phyloP scores from a whole-genome alignment of 495 filamentous ascomycete species.

The Penicillium mononematosum region DNA sequence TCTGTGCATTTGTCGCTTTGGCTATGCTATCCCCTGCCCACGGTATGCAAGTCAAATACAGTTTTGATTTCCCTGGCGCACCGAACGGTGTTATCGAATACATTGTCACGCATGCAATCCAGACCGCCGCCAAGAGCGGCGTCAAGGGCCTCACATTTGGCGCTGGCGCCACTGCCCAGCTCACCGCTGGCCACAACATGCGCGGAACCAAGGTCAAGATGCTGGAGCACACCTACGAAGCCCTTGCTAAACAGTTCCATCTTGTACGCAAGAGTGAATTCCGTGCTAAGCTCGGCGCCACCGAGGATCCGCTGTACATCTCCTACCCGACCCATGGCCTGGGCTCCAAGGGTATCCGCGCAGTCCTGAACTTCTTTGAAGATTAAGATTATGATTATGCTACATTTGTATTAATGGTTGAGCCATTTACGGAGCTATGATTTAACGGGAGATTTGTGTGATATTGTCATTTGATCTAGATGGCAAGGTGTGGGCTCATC shows the following conservation, averaged over 20 bases:
- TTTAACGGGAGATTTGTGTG: constrained; percentile 9
- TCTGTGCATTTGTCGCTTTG: constrained; percentile 71
- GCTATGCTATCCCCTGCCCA: constrained; percentile 70
- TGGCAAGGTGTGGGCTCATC: constrained; percentile 4
- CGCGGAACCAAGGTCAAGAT: constrained; percentile 70
- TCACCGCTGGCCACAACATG: constrained; percentile 72
- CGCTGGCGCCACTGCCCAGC: constrained; percentile 64
- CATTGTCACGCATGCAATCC: constrained; percentile 74
- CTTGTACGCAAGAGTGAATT: constrained; percentile 83
- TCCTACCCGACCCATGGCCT: constrained; percentile 79
- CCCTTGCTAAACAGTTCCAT: constrained; percentile 73
- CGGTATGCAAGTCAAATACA: constrained; percentile 87
- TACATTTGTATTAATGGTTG: background rate
- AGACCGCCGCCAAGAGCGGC: constrained; percentile 60
- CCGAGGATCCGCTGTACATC: constrained; percentile 76
- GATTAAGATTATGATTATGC: constrained; percentile 40
- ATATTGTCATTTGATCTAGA: constrained; percentile 1
- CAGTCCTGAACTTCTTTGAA: constrained; percentile 81
- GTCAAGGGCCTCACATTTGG: constrained; percentile 74
- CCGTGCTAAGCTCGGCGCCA: constrained; percentile 76
- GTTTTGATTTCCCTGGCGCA: constrained; percentile 76
- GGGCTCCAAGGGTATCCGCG: constrained; percentile 70
- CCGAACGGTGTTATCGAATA: constrained; percentile 78
- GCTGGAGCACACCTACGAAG: constrained; percentile 71
- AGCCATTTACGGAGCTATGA: constrained; percentile 6